phyloP scores from a whole-genome alignment of 2,329 filamentous ascomycete species.

The Fusarium albidum region DNA sequence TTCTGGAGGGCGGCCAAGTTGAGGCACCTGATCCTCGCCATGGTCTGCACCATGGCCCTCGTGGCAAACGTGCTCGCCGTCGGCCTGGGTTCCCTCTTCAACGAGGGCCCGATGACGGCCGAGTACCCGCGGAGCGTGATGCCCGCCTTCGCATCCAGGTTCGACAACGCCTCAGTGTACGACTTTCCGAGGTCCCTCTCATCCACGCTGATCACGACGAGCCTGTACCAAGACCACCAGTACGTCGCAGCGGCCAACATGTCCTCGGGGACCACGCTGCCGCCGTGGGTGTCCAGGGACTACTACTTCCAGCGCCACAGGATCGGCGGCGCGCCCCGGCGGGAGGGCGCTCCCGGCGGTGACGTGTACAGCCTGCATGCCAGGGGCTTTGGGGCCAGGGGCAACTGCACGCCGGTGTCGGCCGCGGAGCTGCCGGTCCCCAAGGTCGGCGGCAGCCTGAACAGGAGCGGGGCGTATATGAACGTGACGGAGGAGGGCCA shows the following conservation, averaged over 20 bases:
- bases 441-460: neutral
- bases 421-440: neutral
- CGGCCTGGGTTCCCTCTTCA: conserved; percentile 59
- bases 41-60: conserved; percentile 57
- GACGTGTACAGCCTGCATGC: conserved; percentile 30
- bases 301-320: conserved; percentile 58
- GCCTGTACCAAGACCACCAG: conserved; percentile 35
- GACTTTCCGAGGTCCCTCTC: too few relatives aligned
- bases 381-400: conserved; percentile 39
- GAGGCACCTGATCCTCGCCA: conserved; percentile 54
- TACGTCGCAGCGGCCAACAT: conserved; percentile 56
- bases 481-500: too few relatives aligned
- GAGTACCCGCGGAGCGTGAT: too few relatives aligned
- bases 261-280: conserved; percentile 51
- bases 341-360: too few relatives aligned
- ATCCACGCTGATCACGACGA: neutral
- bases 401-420: conserved; percentile 33
- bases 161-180: conserved; percentile 35
- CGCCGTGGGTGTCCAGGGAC: conserved; percentile 56
- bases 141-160: conserved; percentile 7
- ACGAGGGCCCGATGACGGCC: conserved; percentile 40
- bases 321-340: neutral
- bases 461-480: too few relatives aligned
- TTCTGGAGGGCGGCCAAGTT: conserved; percentile 54
- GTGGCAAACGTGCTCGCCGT: conserved; percentile 63